Evolutionary conservation across 2,329 filamentous ascomycete species (phyloP).

Genomic region (Akanthomyces dipterigenus): DNA sequence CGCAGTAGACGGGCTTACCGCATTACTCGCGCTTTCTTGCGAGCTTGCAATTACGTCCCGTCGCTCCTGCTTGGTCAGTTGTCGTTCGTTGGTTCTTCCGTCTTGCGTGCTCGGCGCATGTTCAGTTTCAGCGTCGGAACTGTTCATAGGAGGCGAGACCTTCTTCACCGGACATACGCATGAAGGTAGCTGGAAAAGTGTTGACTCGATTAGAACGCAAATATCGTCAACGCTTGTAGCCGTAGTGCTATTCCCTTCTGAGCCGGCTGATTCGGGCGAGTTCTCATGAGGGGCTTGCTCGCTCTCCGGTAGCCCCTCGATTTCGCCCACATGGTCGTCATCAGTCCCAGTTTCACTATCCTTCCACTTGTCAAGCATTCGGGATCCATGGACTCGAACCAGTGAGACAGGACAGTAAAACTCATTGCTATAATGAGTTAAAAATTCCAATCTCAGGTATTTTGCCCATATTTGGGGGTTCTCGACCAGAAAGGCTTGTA

Average conservation of each 20-base stretch:
- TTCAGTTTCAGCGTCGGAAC: not conserved
- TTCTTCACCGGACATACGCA: not conserved
- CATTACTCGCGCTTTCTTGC: not conserved
- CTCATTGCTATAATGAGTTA: slow-evolving; percentile 92
- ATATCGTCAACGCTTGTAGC: not conserved
- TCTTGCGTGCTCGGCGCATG: not conserved
- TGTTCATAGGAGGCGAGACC: not conserved
- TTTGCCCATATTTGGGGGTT: slow-evolving; percentile 94
- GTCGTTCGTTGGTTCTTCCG: not conserved
- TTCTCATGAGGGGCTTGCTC: not conserved
- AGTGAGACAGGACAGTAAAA: slow-evolving; percentile 93
- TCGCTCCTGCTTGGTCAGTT: not conserved
- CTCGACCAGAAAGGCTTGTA: slow-evolving; percentile 90
- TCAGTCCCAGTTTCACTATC: slow-evolving; percentile 65
- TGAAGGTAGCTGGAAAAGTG: not conserved
- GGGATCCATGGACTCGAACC: slow-evolving; percentile 86
- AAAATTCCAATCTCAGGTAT: slow-evolving; percentile 84
- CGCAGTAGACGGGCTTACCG: not conserved
- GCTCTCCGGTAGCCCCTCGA: slow-evolving; percentile 16
- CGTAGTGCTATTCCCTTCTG: not conserved
- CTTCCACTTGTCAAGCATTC: slow-evolving; percentile 90
- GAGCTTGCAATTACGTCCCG: not conserved
- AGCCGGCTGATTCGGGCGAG: not conserved
- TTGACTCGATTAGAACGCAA: not conserved
- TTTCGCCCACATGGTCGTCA: slow-evolving; percentile 47